Base-by-base conservation (phyloP, 2,329 filamentous ascomycete genomes). In the Furcasterigmium furcatum region DNA sequence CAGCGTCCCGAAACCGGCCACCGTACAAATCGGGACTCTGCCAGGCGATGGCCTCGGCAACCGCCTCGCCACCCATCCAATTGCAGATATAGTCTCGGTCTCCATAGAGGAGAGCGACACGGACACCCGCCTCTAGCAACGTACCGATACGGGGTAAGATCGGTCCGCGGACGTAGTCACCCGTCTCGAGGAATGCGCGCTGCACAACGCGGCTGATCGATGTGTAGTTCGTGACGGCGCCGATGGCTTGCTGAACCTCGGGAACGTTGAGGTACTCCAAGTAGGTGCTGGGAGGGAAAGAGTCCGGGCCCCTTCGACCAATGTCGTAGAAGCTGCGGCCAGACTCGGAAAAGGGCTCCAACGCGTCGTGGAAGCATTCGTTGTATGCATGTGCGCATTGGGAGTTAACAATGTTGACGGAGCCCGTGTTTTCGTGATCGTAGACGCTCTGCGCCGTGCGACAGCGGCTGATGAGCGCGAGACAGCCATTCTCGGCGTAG, bases 41-140 rank as follows among this genome's bases (percentile, higher is more conserved):
- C 10, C 73, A 68, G 34, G 81, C 73, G 1, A 90, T 68, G 6
- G 75, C 74, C 4, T 89, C 71, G 3, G 84, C 87, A 35, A 88
- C 73, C 2, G 84, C 82, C 63, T 94, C 78, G 29, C 87, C 88
- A n/a, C 89, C 88, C 52, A 85, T 70, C 80, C 85, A 84, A 60
- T 84, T 84, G 61, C 80, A 84, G 49, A 80, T 75, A 56, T 79
- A 84, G 61, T 84, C 80, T 49, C 78, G 65, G 56, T 84, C 80
- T 21, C 80, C 79, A 59, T 92, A 88, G 45, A 91, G 76, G 48
- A 94, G 67, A 6, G 85, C 84, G 14, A 94, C 77, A 10, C 81
- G 82, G 16, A 90, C 77, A 13, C 82, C 84, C 2, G 69, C 72
- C 18, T 78, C 71, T 44, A 88, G 69, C 19, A 88, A 75, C 13